Conservation (phyloP, 2,329 filamentous ascomycete genomes). For the Lachnellula suecica region DNA sequence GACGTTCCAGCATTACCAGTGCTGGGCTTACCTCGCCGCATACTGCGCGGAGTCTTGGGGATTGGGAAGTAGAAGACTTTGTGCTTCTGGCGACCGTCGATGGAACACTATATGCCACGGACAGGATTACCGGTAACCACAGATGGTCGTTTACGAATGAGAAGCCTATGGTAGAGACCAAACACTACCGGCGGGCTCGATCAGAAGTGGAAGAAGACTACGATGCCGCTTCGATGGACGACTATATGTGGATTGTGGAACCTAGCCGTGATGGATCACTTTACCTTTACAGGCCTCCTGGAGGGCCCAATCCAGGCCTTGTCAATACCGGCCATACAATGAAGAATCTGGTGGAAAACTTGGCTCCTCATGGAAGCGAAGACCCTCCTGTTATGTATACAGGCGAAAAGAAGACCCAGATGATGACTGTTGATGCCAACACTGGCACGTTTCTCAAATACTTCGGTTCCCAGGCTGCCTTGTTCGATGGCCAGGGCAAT, state of each 20-base stretch:
- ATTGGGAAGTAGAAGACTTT: constrained; percentile 99
- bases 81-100: constrained; percentile 99
- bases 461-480: constrained; percentile 73
- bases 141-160: constrained; percentile 85
- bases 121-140: constrained; percentile 80
- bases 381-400: constrained; percentile 84
- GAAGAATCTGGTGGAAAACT: constrained; percentile 84
- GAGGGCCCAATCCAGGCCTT: constrained; percentile 55
- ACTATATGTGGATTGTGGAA: constrained; percentile 94
- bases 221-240: constrained; percentile 64
- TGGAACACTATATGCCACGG: constrained; percentile 88
- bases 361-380: constrained; percentile 72
- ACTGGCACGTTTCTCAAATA: constrained; percentile 81
- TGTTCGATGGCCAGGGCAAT: constrained; percentile 69
- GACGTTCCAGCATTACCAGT: constrained; percentile 57
- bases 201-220: constrained; percentile 59
- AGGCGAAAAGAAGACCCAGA: constrained; percentile 84
- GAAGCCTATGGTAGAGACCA: constrained; percentile 87
- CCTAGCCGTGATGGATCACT: constrained; percentile 83
- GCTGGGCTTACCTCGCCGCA: constrained; percentile 78
- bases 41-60: constrained; percentile 92
- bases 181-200: constrained; percentile 71
- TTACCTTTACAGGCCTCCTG: constrained; percentile 78
- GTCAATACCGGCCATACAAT: constrained; percentile 71
- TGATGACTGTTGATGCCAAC: constrained; percentile 85